Percentiles rank a stretch among this genome's conserved stretches.
These are phyloP conservation scores for Schizopora paradoxa DNA, from an alignment of 1,284 basidiomycete species.

Conservation along the genomic window DNA sequence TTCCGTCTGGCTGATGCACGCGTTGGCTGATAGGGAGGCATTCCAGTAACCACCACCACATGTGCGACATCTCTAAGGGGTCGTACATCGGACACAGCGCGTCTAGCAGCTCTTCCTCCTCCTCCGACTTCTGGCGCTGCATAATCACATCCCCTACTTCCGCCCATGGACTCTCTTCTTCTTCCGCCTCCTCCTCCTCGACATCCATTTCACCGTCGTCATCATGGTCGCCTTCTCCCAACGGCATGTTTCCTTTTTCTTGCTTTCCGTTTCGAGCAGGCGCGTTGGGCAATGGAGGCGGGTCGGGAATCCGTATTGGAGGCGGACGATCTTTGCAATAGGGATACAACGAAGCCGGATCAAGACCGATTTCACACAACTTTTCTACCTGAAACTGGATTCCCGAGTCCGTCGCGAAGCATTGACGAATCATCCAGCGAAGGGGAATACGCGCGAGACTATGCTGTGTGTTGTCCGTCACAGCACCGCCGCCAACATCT, in stretches of 20 bases:
- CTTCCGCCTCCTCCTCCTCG: too few species aligned
- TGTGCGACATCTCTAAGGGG: not conserved
- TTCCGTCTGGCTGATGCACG: not conserved
- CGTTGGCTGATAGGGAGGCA: not conserved
- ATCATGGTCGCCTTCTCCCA: too few species aligned
- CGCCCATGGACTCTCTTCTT: too few species aligned
- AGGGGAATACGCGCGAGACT: constrained; percentile 55
- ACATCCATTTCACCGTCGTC: too few species aligned
- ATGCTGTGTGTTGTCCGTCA: constrained; percentile 43
- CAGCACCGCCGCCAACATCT: constrained; percentile 52
- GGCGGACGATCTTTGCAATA: too few species aligned
- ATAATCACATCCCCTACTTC: not conserved
- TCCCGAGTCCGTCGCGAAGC: constrained; percentile 37
- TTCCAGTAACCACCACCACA: not conserved
- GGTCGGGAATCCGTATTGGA: not conserved
- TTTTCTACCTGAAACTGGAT: constrained; percentile 32
- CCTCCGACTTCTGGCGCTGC: not conserved
- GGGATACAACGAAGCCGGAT: constrained; percentile 3
- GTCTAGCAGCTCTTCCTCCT: not conserved
- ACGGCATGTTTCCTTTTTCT: not conserved
- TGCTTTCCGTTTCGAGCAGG: not conserved
- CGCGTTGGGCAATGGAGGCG: not conserved
- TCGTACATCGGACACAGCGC: not conserved
- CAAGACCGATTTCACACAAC: constrained; percentile 30
- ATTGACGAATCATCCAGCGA: constrained; percentile 62